These are phyloP conservation scores for Priceomyces carsonii DNA, from an alignment of 805 yeast species.

Conservation along the genomic window DNA sequence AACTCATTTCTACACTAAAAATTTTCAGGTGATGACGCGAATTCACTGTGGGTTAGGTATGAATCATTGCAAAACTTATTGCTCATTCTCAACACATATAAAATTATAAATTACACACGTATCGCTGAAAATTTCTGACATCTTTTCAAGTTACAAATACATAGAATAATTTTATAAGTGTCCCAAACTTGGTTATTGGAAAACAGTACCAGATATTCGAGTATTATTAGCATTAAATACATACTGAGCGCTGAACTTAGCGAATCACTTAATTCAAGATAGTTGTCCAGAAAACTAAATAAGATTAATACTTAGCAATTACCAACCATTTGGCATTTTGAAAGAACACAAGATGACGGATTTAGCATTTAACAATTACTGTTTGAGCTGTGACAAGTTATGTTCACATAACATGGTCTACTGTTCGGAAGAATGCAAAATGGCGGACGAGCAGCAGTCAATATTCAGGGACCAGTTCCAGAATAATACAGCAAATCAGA, in stretches of 20 bases:
- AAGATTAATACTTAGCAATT: too few relatives aligned
- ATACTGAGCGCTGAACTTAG: too few relatives aligned
- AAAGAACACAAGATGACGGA: conserved; percentile 33
- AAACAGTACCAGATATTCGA: too few relatives aligned
- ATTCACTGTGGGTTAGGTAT: conserved; percentile 6
- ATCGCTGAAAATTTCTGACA: conserved; percentile 5
- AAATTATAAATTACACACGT: conserved; percentile 8
- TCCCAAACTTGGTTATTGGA: too few relatives aligned
- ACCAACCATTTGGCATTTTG: too few relatives aligned
- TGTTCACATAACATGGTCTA: conserved; percentile 23
- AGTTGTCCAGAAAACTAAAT: too few relatives aligned
- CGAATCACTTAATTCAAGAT: too few relatives aligned
- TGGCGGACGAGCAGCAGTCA: conserved; percentile 29
- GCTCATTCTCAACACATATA: conserved; percentile 7
- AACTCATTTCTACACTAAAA: conserved; percentile 2
- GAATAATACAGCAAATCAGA: conserved; percentile 7
- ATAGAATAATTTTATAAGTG: not conserved
- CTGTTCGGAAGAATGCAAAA: conserved; percentile 34
- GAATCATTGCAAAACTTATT: conserved; percentile 8
- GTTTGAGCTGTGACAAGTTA: conserved; percentile 37
- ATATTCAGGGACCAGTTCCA: conserved; percentile 13
- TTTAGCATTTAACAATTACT: conserved; percentile 37
- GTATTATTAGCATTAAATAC: too few relatives aligned
- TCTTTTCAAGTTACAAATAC: conserved; percentile 2
- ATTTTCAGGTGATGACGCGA: conserved; percentile 9